Conservation (phyloP, 495 filamentous ascomycete genomes). For the Barbatosphaeria neglecta region DNA sequence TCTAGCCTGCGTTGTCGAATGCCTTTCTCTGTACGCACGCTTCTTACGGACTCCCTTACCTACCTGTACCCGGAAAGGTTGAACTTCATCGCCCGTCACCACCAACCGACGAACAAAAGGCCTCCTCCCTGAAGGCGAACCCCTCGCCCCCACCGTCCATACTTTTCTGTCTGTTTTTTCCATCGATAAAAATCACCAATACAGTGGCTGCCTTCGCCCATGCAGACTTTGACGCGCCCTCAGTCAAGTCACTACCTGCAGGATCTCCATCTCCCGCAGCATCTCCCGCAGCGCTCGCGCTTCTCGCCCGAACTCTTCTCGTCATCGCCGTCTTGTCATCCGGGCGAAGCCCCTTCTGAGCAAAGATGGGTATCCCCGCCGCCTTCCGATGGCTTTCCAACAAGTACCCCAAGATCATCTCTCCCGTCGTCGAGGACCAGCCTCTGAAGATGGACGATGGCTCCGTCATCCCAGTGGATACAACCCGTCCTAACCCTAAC, state of each 20-base stretch:
- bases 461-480: constrained; percentile 70
- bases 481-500: constrained; percentile 81
- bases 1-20: no score
- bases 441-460: constrained; percentile 67
- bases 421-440: constrained; percentile 75
- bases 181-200: no score
- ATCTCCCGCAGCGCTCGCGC: neutral
- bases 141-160: no score
- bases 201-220: no score
- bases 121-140: no score
- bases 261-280: neutral
- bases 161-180: no score
- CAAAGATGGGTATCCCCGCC: constrained; percentile 85
- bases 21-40: no score
- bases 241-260: neutral
- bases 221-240: neutral
- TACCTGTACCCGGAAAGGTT: no score
- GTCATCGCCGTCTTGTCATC: neutral
- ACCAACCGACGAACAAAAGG: no score
- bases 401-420: constrained; percentile 95
- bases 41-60: no score
- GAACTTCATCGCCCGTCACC: no score
- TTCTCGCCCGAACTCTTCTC: neutral
- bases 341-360: neutral
- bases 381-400: constrained; percentile 87